Evolutionary conservation across 176 grass and related monocot species (phyloP).

Genomic region (Oryza meyeriana): DNA sequence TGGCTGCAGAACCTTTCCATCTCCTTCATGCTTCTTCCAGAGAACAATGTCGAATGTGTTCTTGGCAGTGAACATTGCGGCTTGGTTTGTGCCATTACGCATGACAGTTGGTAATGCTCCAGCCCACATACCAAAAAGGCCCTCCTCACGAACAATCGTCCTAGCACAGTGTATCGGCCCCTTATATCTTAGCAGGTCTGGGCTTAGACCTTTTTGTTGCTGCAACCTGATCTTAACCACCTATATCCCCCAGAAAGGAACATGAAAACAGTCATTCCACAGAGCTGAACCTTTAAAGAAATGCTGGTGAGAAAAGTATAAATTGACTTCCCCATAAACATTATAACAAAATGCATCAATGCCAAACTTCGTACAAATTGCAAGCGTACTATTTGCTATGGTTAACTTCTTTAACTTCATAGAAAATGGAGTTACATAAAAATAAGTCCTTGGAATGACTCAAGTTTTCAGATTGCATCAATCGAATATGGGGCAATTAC

Average conservation of each 20-base stretch:
- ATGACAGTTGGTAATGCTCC: conserved; percentile 86
- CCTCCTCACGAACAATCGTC: conserved; percentile 80
- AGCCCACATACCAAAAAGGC: conserved; percentile 76
- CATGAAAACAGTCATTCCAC: not conserved
- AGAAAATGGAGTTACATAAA: not conserved
- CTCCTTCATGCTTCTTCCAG: conserved; percentile 95
- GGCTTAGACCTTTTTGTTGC: conserved; percentile 84
- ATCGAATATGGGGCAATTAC: not conserved
- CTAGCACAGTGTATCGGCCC: conserved; percentile 79
- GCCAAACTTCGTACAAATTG: not conserved
- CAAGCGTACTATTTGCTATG: not conserved
- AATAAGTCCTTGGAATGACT: not conserved
- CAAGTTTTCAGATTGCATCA: not conserved
- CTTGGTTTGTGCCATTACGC: conserved; percentile 98
- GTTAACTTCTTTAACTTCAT: not conserved
- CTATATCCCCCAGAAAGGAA: conserved; percentile 38
- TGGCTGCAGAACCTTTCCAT: conserved; percentile 73
- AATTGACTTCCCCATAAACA: not conserved
- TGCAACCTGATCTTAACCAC: conserved; percentile 90
- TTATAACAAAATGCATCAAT: not conserved
- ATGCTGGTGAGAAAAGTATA: not conserved
- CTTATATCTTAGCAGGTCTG: conserved; percentile 77
- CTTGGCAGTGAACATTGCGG: conserved; percentile 96
- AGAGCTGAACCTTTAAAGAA: not conserved
- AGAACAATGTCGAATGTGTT: conserved; percentile 80